Conservation (phyloP, 2,329 filamentous ascomycete genomes). For the Dothideomycetes sp. region DNA sequence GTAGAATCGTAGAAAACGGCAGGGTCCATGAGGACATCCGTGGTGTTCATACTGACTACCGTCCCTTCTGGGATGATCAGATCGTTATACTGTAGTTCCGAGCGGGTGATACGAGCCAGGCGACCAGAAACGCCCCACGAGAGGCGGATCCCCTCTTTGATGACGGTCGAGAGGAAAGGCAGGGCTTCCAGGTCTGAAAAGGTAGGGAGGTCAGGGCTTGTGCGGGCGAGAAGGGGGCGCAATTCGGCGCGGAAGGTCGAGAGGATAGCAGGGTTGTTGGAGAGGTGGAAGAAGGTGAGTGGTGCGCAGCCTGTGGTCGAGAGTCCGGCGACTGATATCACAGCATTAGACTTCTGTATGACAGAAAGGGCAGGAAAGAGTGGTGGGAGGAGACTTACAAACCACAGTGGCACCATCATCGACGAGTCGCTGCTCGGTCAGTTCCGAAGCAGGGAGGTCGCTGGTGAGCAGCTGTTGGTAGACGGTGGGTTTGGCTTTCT, state of each 20-base stretch:
- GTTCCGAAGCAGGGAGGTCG: slow-evolving; percentile 3
- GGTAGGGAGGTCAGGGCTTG: not conserved
- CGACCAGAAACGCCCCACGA: slow-evolving; percentile 11
- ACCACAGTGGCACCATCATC: not conserved
- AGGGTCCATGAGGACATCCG: not conserved
- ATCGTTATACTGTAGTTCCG: slow-evolving; percentile 1
- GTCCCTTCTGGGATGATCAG: not conserved
- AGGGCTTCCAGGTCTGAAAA: slow-evolving; percentile 10
- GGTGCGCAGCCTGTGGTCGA: not conserved
- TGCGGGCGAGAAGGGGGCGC: not conserved
- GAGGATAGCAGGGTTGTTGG: not conserved
- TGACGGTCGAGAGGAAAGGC: slow-evolving; percentile 12
- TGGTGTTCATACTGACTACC: slow-evolving; percentile 1
- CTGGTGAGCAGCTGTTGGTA: slow-evolving; percentile 5
- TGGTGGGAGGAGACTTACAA: not conserved
- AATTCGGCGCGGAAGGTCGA: not conserved
- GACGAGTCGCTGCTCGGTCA: not conserved
- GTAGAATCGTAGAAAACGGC: too few relatives aligned
- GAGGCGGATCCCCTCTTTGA: slow-evolving; percentile 13
- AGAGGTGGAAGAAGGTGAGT: not conserved
- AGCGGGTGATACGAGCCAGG: slow-evolving; percentile 11
- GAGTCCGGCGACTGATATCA: not conserved
- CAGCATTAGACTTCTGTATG: not conserved
- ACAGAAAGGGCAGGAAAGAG: not conserved
- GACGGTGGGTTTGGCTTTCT: slow-evolving; percentile 2